Evolutionary conservation across 1,284 basidiomycete genomes (phyloP).

Genomic region (Moesziomyces parantarcticus): DNA sequence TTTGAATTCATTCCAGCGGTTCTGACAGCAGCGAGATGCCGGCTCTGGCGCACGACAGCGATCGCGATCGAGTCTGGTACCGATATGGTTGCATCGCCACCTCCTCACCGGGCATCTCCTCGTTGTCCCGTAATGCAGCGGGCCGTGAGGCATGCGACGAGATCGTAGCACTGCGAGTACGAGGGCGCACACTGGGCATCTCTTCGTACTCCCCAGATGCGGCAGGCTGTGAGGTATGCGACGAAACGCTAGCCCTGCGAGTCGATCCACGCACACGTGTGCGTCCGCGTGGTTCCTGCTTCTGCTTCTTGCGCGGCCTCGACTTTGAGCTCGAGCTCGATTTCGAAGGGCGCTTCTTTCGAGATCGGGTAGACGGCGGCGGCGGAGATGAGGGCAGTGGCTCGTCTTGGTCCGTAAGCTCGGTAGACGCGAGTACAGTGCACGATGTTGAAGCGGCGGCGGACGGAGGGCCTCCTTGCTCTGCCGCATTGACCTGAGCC

Average conservation of each 20-base stretch:
- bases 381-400: not conserved
- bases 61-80: no score
- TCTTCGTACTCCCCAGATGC: no score
- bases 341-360: not conserved
- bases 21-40: not conserved
- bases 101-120: no score
- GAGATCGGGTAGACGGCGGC: not conserved
- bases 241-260: no score
- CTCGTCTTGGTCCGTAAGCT: not conserved
- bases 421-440: not conserved
- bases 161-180: no score
- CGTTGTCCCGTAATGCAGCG: no score
- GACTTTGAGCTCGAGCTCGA: not conserved
- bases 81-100: no score
- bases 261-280: not conserved
- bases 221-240: no score
- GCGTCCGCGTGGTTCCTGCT: not conserved
- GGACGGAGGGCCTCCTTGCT: not conserved
- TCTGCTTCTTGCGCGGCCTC: not conserved
- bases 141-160: no score
- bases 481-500: no score
- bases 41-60: no score
- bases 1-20: not conserved
- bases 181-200: no score
- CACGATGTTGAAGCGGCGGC: not conserved